Evolutionary conservation across 805 yeast genomes (phyloP).

Genomic region (Torulaspora indica): DNA sequence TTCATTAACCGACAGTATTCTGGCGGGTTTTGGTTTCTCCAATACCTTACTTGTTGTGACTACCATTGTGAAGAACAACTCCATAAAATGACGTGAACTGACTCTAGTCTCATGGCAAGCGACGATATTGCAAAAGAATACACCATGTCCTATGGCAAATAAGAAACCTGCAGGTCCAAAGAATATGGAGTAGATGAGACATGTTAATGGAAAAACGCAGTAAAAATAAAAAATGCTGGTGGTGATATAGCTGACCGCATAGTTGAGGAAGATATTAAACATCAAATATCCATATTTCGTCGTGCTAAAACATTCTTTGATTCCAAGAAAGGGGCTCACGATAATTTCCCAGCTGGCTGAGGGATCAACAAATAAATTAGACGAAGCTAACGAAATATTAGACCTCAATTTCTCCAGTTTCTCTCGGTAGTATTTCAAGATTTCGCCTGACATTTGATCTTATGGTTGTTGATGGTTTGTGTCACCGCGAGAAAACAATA

Average conservation of each 20-base stretch:
- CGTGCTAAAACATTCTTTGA: constrained; percentile 6
- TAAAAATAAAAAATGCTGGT: constrained; percentile 7
- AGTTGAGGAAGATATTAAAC: constrained; percentile 6
- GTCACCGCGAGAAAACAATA: neutral
- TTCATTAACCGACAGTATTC: neutral
- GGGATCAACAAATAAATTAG: constrained; percentile 1
- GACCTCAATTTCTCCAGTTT: neutral
- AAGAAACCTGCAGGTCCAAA: constrained; percentile 12
- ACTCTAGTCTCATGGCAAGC: constrained; percentile 13
- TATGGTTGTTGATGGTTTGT: neutral
- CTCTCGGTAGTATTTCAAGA: neutral
- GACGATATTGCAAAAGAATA: constrained; percentile 7
- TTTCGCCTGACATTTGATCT: neutral
- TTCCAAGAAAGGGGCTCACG: constrained; percentile 8
- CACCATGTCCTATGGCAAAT: constrained; percentile 11
- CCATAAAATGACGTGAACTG: constrained; percentile 5
- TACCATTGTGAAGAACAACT: neutral
- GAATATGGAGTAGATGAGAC: constrained; percentile 7
- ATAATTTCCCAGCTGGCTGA: constrained; percentile 5
- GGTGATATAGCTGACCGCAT: constrained; percentile 3
- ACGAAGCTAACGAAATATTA: neutral
- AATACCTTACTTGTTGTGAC: neutral
- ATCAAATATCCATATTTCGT: constrained; percentile 8
- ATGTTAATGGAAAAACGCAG: constrained; percentile 8
- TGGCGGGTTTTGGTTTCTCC: neutral